phyloP scores from a whole-genome alignment of 768 basidiomycete species.

The Leccinum subgranulosum region DNA sequence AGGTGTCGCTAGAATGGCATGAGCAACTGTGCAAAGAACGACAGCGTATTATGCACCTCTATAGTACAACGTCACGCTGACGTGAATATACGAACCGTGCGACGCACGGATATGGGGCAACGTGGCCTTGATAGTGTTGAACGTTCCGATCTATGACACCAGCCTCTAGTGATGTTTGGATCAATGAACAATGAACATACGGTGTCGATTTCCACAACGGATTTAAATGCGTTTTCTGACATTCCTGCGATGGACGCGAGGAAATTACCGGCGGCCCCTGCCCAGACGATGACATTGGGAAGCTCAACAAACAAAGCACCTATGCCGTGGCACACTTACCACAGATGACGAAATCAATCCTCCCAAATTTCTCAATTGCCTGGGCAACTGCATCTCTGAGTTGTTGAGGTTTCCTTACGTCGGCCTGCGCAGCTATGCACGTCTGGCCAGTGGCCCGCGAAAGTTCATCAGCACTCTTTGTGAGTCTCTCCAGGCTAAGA shows the following conservation, averaged over 20 bases:
- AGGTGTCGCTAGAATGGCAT: conserved; percentile 52
- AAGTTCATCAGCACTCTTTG: conserved; percentile 66
- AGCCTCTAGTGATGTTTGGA: neutral
- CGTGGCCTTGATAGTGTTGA: conserved; percentile 93
- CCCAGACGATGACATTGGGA: neutral
- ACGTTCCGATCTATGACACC: conserved; percentile 72
- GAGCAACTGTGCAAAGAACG: neutral
- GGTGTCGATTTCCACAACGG: conserved; percentile 92
- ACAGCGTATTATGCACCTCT: conserved; percentile 42
- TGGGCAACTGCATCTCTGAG: conserved; percentile 73
- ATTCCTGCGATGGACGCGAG: conserved; percentile 72
- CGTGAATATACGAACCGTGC: conserved; percentile 83
- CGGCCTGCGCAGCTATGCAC: conserved; percentile 74
- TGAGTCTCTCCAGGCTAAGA: conserved; percentile 70
- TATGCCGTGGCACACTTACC: conserved; percentile 52
- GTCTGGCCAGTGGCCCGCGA: conserved; percentile 61
- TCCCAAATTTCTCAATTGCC: conserved; percentile 74
- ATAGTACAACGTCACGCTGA: conserved; percentile 88
- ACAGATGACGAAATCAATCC: conserved; percentile 93
- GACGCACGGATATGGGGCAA: conserved; percentile 65
- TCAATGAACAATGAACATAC: conserved; percentile 38
- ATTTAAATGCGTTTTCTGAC: conserved; percentile 54
- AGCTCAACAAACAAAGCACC: neutral
- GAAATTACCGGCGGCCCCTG: conserved; percentile 96
- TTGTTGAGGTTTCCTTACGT: conserved; percentile 76